These are phyloP conservation scores for Rubroshorea leprosula DNA, from an alignment of 345 rosid species.

Conservation along the genomic window DNA sequence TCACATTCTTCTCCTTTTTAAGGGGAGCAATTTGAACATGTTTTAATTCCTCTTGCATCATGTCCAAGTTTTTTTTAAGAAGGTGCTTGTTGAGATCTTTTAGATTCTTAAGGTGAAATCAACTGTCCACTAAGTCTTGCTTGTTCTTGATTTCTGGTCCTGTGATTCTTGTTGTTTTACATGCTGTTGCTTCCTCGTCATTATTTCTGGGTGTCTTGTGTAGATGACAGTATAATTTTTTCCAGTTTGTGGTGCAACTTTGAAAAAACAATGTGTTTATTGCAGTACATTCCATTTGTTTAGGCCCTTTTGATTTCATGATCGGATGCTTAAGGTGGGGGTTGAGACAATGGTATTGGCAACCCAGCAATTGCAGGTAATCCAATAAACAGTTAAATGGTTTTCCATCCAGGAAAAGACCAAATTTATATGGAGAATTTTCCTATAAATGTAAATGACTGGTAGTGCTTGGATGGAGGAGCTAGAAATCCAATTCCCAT, in stretches of 20 bases:
- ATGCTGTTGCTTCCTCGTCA: no score
- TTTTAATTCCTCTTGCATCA: no score
- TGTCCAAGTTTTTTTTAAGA: no score
- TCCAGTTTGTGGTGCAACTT: not conserved
- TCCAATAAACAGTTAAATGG: not conserved
- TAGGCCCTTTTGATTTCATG: slow-evolving; percentile 55
- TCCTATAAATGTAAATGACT: not conserved
- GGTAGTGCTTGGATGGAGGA: not conserved
- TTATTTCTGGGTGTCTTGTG: not conserved
- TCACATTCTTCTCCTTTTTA: no score
- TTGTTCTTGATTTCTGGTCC: no score
- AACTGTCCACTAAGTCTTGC: no score
- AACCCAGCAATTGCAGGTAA: slow-evolving; percentile 86
- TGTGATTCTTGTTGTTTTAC: not conserved
- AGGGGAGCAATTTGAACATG: no score
- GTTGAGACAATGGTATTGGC: slow-evolving; percentile 75
- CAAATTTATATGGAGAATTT: not conserved
- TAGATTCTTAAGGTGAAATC: no score
- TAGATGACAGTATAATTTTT: not conserved
- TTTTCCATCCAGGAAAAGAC: not conserved
- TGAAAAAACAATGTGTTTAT: not conserved
- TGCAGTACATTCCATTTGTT: slow-evolving; percentile 20
- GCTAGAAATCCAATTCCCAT: not conserved
- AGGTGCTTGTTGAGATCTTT: no score
- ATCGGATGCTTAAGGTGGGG: slow-evolving; percentile 33